A percentile compares a stretch with the other conserved stretches of the same genome.
Conservation (phyloP, 1,139 yeast species). For the Sugiyamaella paludigena region DNA sequence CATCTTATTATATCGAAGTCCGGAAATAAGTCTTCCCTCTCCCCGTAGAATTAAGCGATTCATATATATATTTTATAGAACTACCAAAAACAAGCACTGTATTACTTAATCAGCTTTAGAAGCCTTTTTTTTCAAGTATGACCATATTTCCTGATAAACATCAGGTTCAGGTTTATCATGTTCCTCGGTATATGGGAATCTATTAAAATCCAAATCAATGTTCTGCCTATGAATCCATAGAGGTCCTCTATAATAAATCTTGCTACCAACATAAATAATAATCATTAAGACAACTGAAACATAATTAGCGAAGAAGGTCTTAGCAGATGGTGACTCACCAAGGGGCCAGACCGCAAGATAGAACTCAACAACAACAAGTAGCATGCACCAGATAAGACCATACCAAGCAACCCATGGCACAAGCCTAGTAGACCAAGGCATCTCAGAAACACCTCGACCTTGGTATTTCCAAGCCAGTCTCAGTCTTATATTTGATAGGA, state of each 20-base stretch:
- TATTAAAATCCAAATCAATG: constrained; percentile 27
- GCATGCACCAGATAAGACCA: constrained; percentile 28
- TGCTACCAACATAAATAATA: constrained; percentile 27
- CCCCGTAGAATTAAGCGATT: background rate
- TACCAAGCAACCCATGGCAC: constrained; percentile 24
- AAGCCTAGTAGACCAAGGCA: constrained; percentile 42
- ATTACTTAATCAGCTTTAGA: constrained; percentile 5
- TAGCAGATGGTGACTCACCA: constrained; percentile 23
- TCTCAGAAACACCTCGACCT: constrained; percentile 49
- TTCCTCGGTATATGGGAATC: constrained; percentile 16
- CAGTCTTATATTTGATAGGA: constrained; percentile 61
- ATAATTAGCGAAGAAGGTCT: constrained; percentile 30
- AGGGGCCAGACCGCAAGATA: constrained; percentile 33
- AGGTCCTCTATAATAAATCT: constrained; percentile 26
- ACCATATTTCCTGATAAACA: constrained; percentile 7
- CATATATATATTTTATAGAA: constrained; percentile 5
- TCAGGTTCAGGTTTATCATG: constrained; percentile 14
- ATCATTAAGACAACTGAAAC: constrained; percentile 29
- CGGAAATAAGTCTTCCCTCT: too few relatives aligned
- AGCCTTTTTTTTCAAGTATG: constrained; percentile 2
- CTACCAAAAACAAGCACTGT: constrained; percentile 1
- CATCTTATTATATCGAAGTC: too few relatives aligned
- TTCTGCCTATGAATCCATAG: constrained; percentile 25
- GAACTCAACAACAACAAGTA: constrained; percentile 29
- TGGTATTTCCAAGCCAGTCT: constrained; percentile 59